Evolutionary conservation across 2,329 filamentous ascomycete species (phyloP), one percentile per base, ranked within the genome.

Genomic region (Diplodia intermedia): DNA sequence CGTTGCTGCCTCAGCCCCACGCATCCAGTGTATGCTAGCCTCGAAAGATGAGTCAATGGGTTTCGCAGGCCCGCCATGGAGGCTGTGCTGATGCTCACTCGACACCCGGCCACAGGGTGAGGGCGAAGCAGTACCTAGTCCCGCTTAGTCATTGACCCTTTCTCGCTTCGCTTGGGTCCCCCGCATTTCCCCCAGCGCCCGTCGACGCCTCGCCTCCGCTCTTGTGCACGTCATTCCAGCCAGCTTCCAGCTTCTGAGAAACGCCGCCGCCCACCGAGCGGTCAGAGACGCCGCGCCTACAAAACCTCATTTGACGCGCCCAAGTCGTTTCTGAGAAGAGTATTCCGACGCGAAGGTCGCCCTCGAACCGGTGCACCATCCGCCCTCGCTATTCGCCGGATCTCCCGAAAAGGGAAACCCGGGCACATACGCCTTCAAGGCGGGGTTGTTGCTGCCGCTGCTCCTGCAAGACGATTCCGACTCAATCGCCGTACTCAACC

Each of bases 391-490:
- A 14, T 11, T 23, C 47, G 31, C 40, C 66, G 66, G 66, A 33
- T 54, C 23, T 14, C 33, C 66, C 56, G 43, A 62, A 67, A 62
- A 29, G 26, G 66, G 66, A 36, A 67, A 67, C 53, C 66, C 66
- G 66, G 50, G 20, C 54, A 62, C 50, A 31, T 61, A 50, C 40
- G 40, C 36, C 18, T 47, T 62, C n/a, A 33, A 67, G 54, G 66
- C 66, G 66, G 66, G 66, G 66, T 67, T 31, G 66, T 47, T 29
- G 23, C 47, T 65, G 18, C 29, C 15, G 38, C 43, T 31, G 60
- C 33, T 52, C 49, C 61, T 65, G 61, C 47, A 33, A 33, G 23
- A 49, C 61, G 11, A 65, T 36, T 38, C 61, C 61, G 47, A 55
- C 38, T 54, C 62, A 65, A 55, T 65, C 65, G 26, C 43, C 63